phyloP scores from a whole-genome alignment of 2,329 filamentous ascomycete species.

The Penicillium sclerotigenum region DNA sequence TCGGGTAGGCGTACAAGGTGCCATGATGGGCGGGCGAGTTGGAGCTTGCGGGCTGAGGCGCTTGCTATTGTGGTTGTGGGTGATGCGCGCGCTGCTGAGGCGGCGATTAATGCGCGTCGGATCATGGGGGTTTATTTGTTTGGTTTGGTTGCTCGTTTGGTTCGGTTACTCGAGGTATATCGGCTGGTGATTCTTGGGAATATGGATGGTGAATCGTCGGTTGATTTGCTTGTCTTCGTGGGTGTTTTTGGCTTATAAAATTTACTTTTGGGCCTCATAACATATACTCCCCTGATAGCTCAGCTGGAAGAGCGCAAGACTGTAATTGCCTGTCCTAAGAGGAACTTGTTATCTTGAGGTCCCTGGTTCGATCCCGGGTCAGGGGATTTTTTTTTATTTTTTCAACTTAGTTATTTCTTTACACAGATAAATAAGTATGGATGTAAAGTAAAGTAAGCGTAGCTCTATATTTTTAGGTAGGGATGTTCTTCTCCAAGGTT shows the following conservation, averaged over 20 bases:
- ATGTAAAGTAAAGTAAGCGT: too few species aligned
- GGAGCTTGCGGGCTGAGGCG: slow-evolving; percentile 9
- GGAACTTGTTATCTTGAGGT: slow-evolving; percentile 2
- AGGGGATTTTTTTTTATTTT: not conserved
- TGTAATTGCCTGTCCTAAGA: not conserved
- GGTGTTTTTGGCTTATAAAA: accelerated
- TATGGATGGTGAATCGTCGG: not conserved
- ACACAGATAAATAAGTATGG: too few species aligned
- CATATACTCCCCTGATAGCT: not conserved
- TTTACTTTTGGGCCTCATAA: accelerated
- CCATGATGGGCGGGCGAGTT: slow-evolving; percentile 15
- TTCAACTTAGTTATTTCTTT: too few species aligned
- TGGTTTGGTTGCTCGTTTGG: not conserved
- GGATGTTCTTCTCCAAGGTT: too few species aligned
- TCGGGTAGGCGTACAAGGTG: slow-evolving; percentile 12
- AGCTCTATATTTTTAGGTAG: too few species aligned
- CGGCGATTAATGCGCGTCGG: slow-evolving; percentile 13
- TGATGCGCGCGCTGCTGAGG: slow-evolving; percentile 12
- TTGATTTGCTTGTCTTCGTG: not conserved
- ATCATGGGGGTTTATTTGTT: slow-evolving; percentile 9
- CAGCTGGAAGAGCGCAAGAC: slow-evolving; percentile 8
- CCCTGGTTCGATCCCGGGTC: slow-evolving; percentile 5
- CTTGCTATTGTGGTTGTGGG: slow-evolving; percentile 3
- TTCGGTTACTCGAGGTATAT: not conserved
- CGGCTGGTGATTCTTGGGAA: not conserved